Base-by-base conservation (phyloP, 768 basidiomycete species). In the Russula griseocarnosa region DNA sequence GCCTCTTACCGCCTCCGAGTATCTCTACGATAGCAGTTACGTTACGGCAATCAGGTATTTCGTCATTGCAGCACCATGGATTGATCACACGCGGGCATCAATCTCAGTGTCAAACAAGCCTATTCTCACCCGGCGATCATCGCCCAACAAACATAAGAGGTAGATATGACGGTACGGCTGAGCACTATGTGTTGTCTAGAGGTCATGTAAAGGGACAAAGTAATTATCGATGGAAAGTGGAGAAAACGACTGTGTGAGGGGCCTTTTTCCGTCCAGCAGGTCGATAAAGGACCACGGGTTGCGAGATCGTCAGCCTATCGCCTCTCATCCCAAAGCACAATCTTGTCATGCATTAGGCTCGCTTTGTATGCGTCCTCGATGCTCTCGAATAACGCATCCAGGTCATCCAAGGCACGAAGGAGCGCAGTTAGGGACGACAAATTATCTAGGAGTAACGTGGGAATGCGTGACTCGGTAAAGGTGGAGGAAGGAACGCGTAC, bases 391-490 rank as follows among this genome's bases (percentile, higher is more conserved):
- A 95, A 79, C 51, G 83, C 79, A 65, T 95, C 91, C 34, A 98
- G 82, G 73, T 93, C 83, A 16, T 79, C 76, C 40, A 98, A 80
- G 0, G 92, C 93, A 36, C 80, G 79, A 54, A 92, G 78, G 34
- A 98, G 82, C 1, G 93, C 90, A 16, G 85, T 82, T 18, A 95
- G 76, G 0, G 96, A 92, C 4, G 94, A 96, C n/a, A 90, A 79
- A 42, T 86, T 82, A 72, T 98, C 96, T 97, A 71, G 24, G 46
- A 46, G 53, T 2, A 13, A 30, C 18, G 38, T 36, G 34, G 42
- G 38, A 16, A 51, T 2, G n/a, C 34, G 24, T 13, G 34, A 50
- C 40, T 10, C 30, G 14, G 26, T 60, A 52, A 42, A 32, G 28
- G 32, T 20, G 63, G 28, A 34, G 22, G 24, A n/a, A 5, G n/a